A percentile compares a stretch with the other conserved stretches of the same genome.
These are phyloP conservation scores for Leucocoprinus birnbaumii DNA, from an alignment of 768 basidiomycete species.

Conservation along the genomic window DNA sequence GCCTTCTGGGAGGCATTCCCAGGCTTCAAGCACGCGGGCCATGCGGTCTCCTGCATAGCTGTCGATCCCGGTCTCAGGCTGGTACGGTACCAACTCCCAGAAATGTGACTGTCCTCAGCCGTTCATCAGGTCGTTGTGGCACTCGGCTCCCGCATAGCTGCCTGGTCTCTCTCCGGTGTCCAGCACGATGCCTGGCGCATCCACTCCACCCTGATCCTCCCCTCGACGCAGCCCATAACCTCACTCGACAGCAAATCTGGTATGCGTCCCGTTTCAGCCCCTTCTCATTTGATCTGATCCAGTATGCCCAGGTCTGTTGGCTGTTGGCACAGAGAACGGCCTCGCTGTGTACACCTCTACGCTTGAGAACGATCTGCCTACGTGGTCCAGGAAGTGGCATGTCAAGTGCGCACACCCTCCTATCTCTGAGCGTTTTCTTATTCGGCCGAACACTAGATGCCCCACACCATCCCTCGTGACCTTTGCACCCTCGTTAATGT, in stretches of 20 bases:
- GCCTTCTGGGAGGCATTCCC: constrained; percentile 84
- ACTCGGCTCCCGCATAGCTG: constrained; percentile 63
- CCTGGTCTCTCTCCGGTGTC: constrained; percentile 74
- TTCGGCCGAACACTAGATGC: constrained; percentile 1
- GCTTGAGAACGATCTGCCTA: constrained; percentile 78
- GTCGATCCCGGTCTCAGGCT: constrained; percentile 81
- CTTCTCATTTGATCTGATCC: neutral
- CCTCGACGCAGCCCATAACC: constrained; percentile 50
- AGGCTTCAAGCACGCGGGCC: constrained; percentile 37
- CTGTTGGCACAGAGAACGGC: constrained; percentile 56
- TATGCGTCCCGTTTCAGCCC: constrained; percentile 24
- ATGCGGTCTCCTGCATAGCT: constrained; percentile 56
- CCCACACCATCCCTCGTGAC: constrained; percentile 31
- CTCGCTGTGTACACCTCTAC: constrained; percentile 76
- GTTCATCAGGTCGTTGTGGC: constrained; percentile 66
- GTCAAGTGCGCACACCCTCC: constrained; percentile 40
- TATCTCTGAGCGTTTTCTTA: neutral
- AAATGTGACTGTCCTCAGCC: constrained; percentile 9
- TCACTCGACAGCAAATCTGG: constrained; percentile 75
- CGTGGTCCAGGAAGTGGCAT: constrained; percentile 82
- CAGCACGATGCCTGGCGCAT: constrained; percentile 69
- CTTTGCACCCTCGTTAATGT: constrained; percentile 77
- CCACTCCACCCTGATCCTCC: constrained; percentile 76
- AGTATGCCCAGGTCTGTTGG: constrained; percentile 59
- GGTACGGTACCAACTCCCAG: constrained; percentile 41